Evolutionary conservation across 2,329 filamentous ascomycete species (phyloP).

Genomic region (Neopestalotiopsis rosae): DNA sequence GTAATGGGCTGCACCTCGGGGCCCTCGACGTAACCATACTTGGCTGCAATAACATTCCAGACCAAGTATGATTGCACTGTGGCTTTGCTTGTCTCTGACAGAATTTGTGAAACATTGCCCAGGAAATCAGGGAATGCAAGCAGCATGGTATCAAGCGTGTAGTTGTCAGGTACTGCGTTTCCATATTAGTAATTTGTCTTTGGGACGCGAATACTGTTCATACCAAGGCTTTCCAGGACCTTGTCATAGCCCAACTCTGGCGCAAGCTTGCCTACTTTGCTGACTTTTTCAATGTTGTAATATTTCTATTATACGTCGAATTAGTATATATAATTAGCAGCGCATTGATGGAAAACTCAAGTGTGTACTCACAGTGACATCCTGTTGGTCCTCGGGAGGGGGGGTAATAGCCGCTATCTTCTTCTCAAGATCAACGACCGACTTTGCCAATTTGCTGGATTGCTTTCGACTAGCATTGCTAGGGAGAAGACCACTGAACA

Average conservation of each 20-base stretch:
- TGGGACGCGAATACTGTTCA: neutral
- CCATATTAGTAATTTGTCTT: neutral
- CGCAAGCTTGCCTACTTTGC: slow-evolving; percentile 58
- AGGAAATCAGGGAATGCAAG: slow-evolving; percentile 66
- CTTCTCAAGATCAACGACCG: slow-evolving; percentile 64
- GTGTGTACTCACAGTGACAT: slow-evolving; percentile 55
- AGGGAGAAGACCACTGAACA: slow-evolving; percentile 39
- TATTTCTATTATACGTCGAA: slow-evolving; percentile 51
- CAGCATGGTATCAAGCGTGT: slow-evolving; percentile 59
- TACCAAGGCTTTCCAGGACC: slow-evolving; percentile 53
- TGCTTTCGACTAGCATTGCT: slow-evolving; percentile 27
- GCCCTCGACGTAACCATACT: slow-evolving; percentile 60
- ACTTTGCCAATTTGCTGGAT: slow-evolving; percentile 38
- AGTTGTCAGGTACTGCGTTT: slow-evolving; percentile 48
- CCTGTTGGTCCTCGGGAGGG: slow-evolving; percentile 60
- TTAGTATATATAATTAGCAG: too few relatives aligned
- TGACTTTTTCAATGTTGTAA: slow-evolving; percentile 67
- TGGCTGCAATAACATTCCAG: slow-evolving; percentile 66
- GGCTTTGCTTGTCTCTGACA: slow-evolving; percentile 58
- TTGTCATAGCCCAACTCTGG: slow-evolving; percentile 61
- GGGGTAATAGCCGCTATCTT: slow-evolving; percentile 65
- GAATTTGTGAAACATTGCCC: slow-evolving; percentile 59
- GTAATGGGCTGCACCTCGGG: slow-evolving; percentile 63
- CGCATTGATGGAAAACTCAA: too few relatives aligned
- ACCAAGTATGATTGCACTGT: slow-evolving; percentile 66